phyloP scores from a whole-genome alignment of 108 stramenopile genomes.

The Skeletonema costatum region DNA sequence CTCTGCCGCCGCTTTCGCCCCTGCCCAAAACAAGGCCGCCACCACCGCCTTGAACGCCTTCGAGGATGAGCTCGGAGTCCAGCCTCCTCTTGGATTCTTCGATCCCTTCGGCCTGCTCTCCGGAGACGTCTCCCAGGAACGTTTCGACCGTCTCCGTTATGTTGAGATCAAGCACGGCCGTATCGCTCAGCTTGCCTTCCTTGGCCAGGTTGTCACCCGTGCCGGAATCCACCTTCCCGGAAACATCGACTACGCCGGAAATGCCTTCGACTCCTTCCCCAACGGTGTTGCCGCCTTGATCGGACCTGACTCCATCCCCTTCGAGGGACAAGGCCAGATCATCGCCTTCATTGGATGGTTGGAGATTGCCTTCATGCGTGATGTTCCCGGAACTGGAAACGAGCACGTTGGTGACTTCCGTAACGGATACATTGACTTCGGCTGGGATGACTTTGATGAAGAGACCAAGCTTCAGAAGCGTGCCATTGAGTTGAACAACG shows the following conservation, averaged over 20 bases:
- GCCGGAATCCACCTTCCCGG: constrained; percentile 82
- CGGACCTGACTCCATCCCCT: constrained; percentile 8
- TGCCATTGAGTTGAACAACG: constrained; percentile 92
- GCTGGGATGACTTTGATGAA: constrained; percentile 74
- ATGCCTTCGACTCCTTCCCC: constrained; percentile 67
- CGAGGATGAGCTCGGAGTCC: constrained; percentile 74
- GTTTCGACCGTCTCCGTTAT: constrained; percentile 45
- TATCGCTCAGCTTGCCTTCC: constrained; percentile 74
- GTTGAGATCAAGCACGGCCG: constrained; percentile 71
- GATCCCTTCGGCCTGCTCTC: constrained; percentile 66
- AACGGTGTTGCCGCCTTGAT: constrained; percentile 45
- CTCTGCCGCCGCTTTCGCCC: no score
- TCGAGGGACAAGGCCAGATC: no score
- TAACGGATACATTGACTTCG: constrained; percentile 76
- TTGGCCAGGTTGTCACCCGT: constrained; percentile 72
- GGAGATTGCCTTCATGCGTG: neutral
- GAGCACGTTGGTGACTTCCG: constrained; percentile 83
- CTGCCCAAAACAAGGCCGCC: constrained; percentile 4
- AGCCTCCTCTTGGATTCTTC: constrained; percentile 83
- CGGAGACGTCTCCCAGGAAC: constrained; percentile 49
- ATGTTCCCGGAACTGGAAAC: constrained; percentile 30
- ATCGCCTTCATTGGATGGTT: no score
- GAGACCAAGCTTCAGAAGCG: constrained; percentile 81
- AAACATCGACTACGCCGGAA: constrained; percentile 70
- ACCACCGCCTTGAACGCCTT: neutral